Evolutionary conservation across 805 yeast genomes (phyloP).

Genomic region (Starmerella asiatica): DNA sequence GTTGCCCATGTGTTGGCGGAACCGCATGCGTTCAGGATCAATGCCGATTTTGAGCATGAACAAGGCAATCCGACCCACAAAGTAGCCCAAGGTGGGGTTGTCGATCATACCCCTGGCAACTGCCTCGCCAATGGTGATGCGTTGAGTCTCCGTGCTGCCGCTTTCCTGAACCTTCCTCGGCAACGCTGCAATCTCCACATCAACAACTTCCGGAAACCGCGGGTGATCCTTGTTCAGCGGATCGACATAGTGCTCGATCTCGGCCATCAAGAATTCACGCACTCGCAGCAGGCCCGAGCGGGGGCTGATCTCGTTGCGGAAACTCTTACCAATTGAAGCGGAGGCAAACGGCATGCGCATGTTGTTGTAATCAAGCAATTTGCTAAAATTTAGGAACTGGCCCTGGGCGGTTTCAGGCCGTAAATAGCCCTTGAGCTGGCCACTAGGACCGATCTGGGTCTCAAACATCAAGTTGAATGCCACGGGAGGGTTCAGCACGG

Average conservation of each 20-base stretch:
- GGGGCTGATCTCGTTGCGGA: slow-evolving; percentile 97
- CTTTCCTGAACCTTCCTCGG: slow-evolving; percentile 79
- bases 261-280: slow-evolving; percentile 98
- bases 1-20: slow-evolving; percentile 96
- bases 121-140: slow-evolving; percentile 75
- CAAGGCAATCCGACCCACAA: slow-evolving; percentile 79
- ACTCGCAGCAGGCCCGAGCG: slow-evolving; percentile 95
- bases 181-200: slow-evolving; percentile 60
- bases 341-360: slow-evolving; percentile 98
- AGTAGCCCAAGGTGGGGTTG: slow-evolving; percentile 93
- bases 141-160: slow-evolving; percentile 60
- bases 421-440: slow-evolving; percentile 84
- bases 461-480: slow-evolving; percentile 98
- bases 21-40: slow-evolving; percentile 67
- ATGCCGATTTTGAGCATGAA: slow-evolving; percentile 85
- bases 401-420: slow-evolving; percentile 99
- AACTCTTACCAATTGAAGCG: slow-evolving; percentile 95
- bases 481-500: slow-evolving; percentile 71
- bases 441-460: slow-evolving; percentile 98
- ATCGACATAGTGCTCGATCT: slow-evolving; percentile 96
- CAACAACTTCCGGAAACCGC: slow-evolving; percentile 61
- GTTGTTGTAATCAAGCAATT: slow-evolving; percentile 87
- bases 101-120: slow-evolving; percentile 79
- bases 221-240: slow-evolving; percentile 77
- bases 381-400: slow-evolving; percentile 89